Base-by-base conservation (phyloP, 2,329 filamentous ascomycete species). In the Domatiomyces catenatus region DNA sequence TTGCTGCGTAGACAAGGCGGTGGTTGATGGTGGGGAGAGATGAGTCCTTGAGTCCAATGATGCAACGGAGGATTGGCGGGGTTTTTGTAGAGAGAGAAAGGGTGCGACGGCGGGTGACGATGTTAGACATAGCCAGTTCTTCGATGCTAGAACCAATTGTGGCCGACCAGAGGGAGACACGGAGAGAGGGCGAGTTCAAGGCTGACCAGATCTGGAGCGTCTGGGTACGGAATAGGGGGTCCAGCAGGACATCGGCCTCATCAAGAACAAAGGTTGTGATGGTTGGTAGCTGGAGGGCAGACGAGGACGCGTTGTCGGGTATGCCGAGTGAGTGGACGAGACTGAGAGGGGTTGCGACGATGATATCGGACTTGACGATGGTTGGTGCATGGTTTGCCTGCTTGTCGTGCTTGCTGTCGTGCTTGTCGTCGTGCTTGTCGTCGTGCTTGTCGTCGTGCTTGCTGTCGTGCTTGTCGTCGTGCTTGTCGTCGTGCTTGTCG, bases 101-200 rank as follows among this genome's bases (percentile, higher is more conserved):
- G 39, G 54, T 63, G 43, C 67, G 63, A 48, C 66, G 74, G 36
- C 81, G 75, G 7, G 73, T 68, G 42, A 73, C 69, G 48, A 92
- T 76, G 12, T 81, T 83, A n/a, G 79, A 76, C 5, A 76, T 76
- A 46, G 86, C 77, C 6, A 95, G 72, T 18, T 81, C 74, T 69
- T 98, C 92, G 43, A 96, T 85, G 59, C 83, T 92, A 15, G 90
- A 94, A 2, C 86, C 87, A 82, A 98, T 95, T 0, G 92, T 98
- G 12, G 92, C 92, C 12, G 92, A 96, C 88, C 90, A 98, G 53
- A 94, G 81, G 8, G 84, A 86, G 2, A 87, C 74, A 20, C 81
- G 77, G 7, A 96, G 71, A n/a, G 74, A 68, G 2, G 78, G 72
- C 58, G 82, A 81, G 2, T 73, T 80, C 65, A 90, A 90, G 2